phyloP scores from a whole-genome alignment of 2,329 filamentous ascomycete genomes.

The Saccharata proteae region DNA sequence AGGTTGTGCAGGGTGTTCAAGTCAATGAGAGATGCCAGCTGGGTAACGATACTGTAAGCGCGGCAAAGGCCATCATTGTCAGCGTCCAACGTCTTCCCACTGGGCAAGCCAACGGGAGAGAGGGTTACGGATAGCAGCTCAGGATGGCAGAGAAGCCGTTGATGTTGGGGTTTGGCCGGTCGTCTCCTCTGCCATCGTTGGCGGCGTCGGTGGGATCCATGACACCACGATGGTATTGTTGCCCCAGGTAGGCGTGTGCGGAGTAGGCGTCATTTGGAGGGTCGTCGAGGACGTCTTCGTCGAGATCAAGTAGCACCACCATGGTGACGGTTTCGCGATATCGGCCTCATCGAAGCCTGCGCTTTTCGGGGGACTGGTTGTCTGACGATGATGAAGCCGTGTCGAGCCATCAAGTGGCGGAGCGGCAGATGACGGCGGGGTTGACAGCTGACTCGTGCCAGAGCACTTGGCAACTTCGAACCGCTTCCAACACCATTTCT shows the following conservation, averaged over 20 bases:
- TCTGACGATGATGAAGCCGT: too few species aligned
- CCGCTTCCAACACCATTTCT: too few species aligned
- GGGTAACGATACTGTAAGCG: constrained; percentile 60
- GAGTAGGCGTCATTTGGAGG: constrained; percentile 1
- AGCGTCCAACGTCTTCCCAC: too few species aligned
- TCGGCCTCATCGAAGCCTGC: constrained; percentile 8
- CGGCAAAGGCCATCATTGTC: constrained; percentile 1
- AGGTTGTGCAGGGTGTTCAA: constrained; percentile 78
- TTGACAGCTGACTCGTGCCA: too few species aligned
- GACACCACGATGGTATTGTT: constrained; percentile 20
- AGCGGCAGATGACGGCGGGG: too few species aligned
- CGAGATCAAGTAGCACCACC: constrained; percentile 34
- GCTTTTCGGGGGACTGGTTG: too few species aligned
- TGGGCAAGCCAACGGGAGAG: constrained; percentile 14
- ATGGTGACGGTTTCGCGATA: constrained; percentile 16
- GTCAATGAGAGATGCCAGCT: constrained; percentile 67
- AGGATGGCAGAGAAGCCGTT: constrained; percentile 50
- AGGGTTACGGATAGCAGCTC: constrained; percentile 54
- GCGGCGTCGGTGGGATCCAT: constrained; percentile 8
- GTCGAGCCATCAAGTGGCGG: too few species aligned
- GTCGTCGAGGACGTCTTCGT: constrained; percentile 20
- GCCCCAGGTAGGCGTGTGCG: constrained; percentile 3
- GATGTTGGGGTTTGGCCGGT: constrained; percentile 39
- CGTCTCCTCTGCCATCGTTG: constrained; percentile 12
- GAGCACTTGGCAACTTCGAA: too few species aligned